A percentile compares a stretch with the other conserved stretches of the same genome.
Evolutionary conservation across 495 filamentous ascomycete species (phyloP).

Genomic region (Massariosphaeria phaeospora): DNA sequence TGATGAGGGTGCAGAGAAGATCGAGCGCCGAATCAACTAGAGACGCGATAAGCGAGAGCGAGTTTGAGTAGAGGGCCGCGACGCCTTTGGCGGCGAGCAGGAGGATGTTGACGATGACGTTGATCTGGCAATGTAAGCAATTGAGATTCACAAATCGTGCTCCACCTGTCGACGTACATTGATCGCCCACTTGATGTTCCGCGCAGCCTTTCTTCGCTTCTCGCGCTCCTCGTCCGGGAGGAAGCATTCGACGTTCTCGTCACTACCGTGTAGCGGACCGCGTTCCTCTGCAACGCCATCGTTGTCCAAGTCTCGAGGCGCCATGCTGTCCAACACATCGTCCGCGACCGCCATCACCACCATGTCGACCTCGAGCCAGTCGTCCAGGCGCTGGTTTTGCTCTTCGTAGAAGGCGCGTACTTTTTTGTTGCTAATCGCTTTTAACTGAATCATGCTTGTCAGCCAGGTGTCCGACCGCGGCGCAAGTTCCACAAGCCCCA

Average conservation of each 20-base stretch:
- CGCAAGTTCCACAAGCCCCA: no score
- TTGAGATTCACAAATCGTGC: neutral
- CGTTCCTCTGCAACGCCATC: slow-evolving; percentile 45
- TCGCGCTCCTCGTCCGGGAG: slow-evolving; percentile 49
- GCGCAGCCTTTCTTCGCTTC: slow-evolving; percentile 39
- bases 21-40: slow-evolving; percentile 48
- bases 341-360: slow-evolving; percentile 49
- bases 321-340: slow-evolving; percentile 51
- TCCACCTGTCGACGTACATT: slow-evolving; percentile 35
- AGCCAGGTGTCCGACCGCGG: no score
- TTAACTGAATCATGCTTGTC: slow-evolving; percentile 30
- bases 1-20: slow-evolving; percentile 48
- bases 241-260: slow-evolving; percentile 43
- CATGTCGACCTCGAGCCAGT: slow-evolving; percentile 51
- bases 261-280: slow-evolving; percentile 40
- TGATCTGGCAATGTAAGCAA: slow-evolving; percentile 32
- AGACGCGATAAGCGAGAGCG: slow-evolving; percentile 48
- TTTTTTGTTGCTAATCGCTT: slow-evolving; percentile 47
- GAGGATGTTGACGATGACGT: slow-evolving; percentile 47
- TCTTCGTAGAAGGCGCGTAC: slow-evolving; percentile 46
- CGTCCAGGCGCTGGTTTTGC: slow-evolving; percentile 49
- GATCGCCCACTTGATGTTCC: slow-evolving; percentile 49
- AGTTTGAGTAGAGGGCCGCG: slow-evolving; percentile 41
- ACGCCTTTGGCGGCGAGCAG: slow-evolving; percentile 43
- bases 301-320: slow-evolving; percentile 47